Evolutionary conservation across 257 asterid genomes (phyloP).

Genomic region (Nicotiana attenuata): DNA sequence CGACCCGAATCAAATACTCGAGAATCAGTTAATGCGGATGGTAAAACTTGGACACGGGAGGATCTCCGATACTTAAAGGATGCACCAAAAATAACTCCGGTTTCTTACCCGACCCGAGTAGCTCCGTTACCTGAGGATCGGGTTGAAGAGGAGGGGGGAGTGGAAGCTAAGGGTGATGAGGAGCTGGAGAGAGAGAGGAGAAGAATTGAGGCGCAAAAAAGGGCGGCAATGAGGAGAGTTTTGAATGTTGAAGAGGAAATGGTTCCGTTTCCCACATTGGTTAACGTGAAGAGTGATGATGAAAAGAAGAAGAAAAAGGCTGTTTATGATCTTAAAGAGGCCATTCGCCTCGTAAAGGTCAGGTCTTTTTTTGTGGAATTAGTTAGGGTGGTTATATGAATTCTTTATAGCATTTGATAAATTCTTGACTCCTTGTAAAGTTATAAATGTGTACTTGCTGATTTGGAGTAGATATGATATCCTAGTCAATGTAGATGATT

Average conservation of each 20-base stretch:
- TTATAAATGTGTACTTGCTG: background rate
- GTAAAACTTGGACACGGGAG: constrained; percentile 50
- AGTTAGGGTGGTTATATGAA: background rate
- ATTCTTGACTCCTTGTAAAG: background rate
- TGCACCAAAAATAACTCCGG: constrained; percentile 37
- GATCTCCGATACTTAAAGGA: constrained; percentile 83
- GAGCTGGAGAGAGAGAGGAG: constrained; percentile 64
- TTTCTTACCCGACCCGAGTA: constrained; percentile 64
- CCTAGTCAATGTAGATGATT: background rate
- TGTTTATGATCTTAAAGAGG: constrained; percentile 86
- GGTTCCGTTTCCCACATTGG: constrained; percentile 69
- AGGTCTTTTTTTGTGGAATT: constrained; percentile 21
- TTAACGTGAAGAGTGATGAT: constrained; percentile 36
- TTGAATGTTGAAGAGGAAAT: constrained; percentile 43
- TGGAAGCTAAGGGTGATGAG: constrained; percentile 15
- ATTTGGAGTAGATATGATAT: background rate
- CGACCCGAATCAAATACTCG: constrained; percentile 9
- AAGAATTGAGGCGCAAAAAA: constrained; percentile 36
- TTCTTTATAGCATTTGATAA: background rate
- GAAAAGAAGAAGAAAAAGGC: constrained; percentile 52
- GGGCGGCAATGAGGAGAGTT: constrained; percentile 25
- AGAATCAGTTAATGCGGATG: constrained; percentile 10
- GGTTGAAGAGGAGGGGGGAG: constrained; percentile 8
- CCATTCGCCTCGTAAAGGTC: constrained; percentile 80
- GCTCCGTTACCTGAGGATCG: constrained; percentile 93